phyloP scores from a whole-genome alignment of 148 eudicot genomes.

The Rhododendron ferrugineum region DNA sequence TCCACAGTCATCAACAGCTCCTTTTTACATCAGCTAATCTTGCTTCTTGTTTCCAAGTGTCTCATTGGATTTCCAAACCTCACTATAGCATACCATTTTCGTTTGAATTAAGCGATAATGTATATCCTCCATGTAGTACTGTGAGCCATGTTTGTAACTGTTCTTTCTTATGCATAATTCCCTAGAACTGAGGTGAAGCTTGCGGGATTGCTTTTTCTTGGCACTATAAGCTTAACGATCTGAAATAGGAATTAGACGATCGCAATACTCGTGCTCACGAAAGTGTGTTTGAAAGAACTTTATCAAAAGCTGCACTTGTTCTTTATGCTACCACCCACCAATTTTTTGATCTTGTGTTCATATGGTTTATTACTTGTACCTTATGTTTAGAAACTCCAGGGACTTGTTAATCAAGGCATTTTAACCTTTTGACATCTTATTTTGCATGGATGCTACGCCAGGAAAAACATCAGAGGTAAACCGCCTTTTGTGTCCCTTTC shows the following conservation, averaged over 20 bases:
- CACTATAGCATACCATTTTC: background rate
- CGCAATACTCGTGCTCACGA: background rate
- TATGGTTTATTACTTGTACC: background rate
- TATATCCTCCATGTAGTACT: background rate
- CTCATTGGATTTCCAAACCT: background rate
- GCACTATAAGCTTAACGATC: background rate
- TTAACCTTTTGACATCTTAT: conserved; percentile 23
- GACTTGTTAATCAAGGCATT: conserved; percentile 17
- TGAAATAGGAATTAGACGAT: background rate
- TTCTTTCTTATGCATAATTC: background rate
- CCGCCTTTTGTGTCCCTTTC: background rate
- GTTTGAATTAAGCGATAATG: background rate
- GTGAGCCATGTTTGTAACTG: background rate
- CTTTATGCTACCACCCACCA: background rate
- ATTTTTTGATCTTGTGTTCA: background rate
- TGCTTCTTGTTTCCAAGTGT: background rate
- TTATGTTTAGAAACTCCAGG: conserved; percentile 16
- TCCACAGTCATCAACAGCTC: background rate
- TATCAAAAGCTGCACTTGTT: background rate
- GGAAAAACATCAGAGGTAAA: conserved; percentile 73
- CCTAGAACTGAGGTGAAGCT: background rate
- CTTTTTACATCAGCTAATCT: background rate
- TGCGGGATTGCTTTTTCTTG: background rate
- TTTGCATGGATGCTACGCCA: conserved; percentile 30
- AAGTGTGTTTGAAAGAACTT: background rate